A percentile compares a stretch with the other conserved stretches of the same genome.
phyloP scores from a whole-genome alignment of 352 stramenopile species.

The Globisporangium barbulae region DNA sequence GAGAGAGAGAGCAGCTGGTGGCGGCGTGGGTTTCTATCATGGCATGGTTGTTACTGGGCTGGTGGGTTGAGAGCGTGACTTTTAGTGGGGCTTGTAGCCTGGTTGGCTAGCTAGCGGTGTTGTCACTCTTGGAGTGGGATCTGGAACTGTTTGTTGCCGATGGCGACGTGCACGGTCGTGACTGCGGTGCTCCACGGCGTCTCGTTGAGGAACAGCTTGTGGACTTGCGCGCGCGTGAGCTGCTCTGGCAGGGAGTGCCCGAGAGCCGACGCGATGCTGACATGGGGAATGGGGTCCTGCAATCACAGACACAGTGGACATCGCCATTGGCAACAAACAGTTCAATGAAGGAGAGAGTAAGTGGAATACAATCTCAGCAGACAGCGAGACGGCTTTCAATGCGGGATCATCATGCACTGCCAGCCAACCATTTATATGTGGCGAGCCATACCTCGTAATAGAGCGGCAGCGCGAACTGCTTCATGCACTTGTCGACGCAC shows the following conservation, averaged over 20 bases:
- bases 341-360: slow-evolving; percentile 17
- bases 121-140: slow-evolving; percentile 46
- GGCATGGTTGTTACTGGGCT: neutral
- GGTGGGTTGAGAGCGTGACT: neutral
- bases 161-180: slow-evolving; percentile 54
- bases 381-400: neutral
- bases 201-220: slow-evolving; percentile 17
- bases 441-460: slow-evolving; percentile 57
- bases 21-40: neutral
- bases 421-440: no score
- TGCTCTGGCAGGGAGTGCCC: slow-evolving; percentile 38
- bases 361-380: neutral
- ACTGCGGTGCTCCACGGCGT: slow-evolving; percentile 20
- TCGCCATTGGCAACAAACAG: slow-evolving; percentile 43
- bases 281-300: slow-evolving; percentile 75
- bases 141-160: slow-evolving; percentile 84
- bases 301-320: slow-evolving; percentile 7
- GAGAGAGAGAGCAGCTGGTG: neutral
- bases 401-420: neutral
- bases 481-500: slow-evolving; percentile 64
- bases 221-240: slow-evolving; percentile 37
- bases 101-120: neutral
- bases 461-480: slow-evolving; percentile 34
- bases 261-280: slow-evolving; percentile 72
- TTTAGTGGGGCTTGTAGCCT: neutral